Evolutionary conservation across 495 filamentous ascomycete species (phyloP), one percentile per base, ranked within the genome.

Genomic region (Neurospora sp.): DNA sequence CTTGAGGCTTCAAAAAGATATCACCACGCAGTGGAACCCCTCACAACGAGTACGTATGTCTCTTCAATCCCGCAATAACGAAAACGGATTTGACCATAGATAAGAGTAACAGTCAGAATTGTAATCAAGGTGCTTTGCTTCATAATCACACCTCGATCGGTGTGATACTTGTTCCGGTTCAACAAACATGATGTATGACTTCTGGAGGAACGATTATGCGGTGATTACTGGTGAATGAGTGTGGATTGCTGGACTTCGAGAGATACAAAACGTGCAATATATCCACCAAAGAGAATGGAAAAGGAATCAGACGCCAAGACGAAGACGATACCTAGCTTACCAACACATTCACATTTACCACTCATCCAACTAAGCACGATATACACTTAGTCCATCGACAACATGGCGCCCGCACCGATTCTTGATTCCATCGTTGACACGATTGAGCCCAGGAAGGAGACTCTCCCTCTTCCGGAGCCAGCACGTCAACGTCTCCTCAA

Each of bases 381-480:
- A 7, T 23, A 11, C 12, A 44, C 20, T 42, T n/a, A 20, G 5
- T 38, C 16, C 37, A 69, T 48, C 12, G 23, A 59, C 20, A 80
- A 20, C 23, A 85, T 85, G 82, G 83, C 80, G 8, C 82, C 83
- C 3, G 75, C 79, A 72, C 84, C 90, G 16, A 91, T 91, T 75
- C 82, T 87, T 72, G 81, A 88, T 5, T 81, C 85, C 54, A 91
- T 92, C 62, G 82, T 84, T 69, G 89, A 92, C 76, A 85, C 88
- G 14, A 86, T 84, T 7, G 78, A 85, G 54, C 91, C 86, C 14
- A 86, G 82, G 71, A 93, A 91, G 78, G 88, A 92, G 72, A 89
- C 83, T 0, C 84, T 92, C 0, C 82, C 80, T 7, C 83, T 93
- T 20, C 90, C 90, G 11, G 80, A 79, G 18, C 73, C 85, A 12